Evolutionary conservation across 225 moss, liverwort and hornwort species (phyloP).

Genomic region (Ulota crispa): DNA sequence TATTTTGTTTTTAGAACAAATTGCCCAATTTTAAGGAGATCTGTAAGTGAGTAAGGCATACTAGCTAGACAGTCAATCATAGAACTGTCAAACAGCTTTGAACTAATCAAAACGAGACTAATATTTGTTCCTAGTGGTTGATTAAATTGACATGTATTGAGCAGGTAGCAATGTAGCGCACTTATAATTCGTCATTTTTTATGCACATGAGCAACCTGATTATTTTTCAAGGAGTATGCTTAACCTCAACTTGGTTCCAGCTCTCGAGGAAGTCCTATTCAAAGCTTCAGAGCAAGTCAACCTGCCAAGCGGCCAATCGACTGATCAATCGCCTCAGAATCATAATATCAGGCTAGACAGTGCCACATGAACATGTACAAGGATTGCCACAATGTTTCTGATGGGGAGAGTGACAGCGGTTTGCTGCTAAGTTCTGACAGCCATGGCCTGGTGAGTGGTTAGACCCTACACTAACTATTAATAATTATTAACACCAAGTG

Average conservation of each 20-base stretch:
- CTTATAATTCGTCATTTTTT: not conserved
- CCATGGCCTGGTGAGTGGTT: not conserved
- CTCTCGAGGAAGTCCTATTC: not conserved
- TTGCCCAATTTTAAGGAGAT: not conserved
- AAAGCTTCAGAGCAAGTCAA: not conserved
- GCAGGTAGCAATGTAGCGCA: not conserved
- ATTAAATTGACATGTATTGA: not conserved
- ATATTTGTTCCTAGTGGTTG: too few species aligned
- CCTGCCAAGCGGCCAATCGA: not conserved
- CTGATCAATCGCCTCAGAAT: fast-evolving
- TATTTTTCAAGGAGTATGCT: not conserved
- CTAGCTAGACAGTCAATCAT: not conserved
- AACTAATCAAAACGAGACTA: not conserved
- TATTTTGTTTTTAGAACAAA: not conserved
- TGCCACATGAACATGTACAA: not conserved
- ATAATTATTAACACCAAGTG: too few species aligned
- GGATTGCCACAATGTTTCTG: not conserved
- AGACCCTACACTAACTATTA: too few species aligned
- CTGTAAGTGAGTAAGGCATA: not conserved
- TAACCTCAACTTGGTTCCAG: not conserved
- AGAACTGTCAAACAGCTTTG: not conserved
- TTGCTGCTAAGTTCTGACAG: not conserved
- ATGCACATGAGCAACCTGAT: not conserved
- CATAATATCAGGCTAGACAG: not conserved
- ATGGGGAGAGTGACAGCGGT: not conserved